Evolutionary conservation across 108 stramenopile species (phyloP), one percentile per base, ranked within the genome.

Genomic region (Skeletonema menzelii): DNA sequence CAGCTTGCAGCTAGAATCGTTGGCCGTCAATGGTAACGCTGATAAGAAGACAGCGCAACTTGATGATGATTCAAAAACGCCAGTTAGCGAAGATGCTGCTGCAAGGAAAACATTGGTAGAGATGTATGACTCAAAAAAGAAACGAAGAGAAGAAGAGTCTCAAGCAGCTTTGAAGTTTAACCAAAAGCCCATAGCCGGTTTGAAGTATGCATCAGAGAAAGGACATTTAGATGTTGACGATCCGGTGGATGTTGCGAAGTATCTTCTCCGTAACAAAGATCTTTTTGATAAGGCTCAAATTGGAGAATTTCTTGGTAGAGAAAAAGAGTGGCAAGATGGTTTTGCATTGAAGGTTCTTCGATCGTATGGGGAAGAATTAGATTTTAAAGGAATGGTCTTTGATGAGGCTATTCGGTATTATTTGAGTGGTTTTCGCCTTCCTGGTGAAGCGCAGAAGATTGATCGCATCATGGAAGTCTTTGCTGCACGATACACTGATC

Each of bases 391-490:
- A 19, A 74, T 98, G 77, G 66, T 59, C 3, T 97, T 99, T 77
- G 98, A 97, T 75, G 92, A 95, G 24, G 97, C 97, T 38, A 98
- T 99, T 68, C 92, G 97, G 12, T 90, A 82, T 68, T 99, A 95
- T 73, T 82, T 99, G n/a, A 84, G 88, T 63, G 97, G 98, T 22
- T 99, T 99, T 73, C 88, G 99, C 30, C 81, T 99, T 17, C 99
- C 99, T 24, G 99, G 99, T 11, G 99, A 99, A 87, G 99, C 99
- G 5, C 99, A 99, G 74, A 99, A 99, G 86, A 99, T 99, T 82
- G 99, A 99, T 76, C 98, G 99, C 30, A 98, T 99, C 67, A 98
- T 99, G 97, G 99, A 99, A 72, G 97, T 96, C 46, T 99, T 98
- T 80, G 97, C 98, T 15, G 99, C 96, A 76, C 84, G 93, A 8